phyloP scores from a whole-genome alignment of 805 yeast genomes.

The Saccharomycopsis capsularis region DNA sequence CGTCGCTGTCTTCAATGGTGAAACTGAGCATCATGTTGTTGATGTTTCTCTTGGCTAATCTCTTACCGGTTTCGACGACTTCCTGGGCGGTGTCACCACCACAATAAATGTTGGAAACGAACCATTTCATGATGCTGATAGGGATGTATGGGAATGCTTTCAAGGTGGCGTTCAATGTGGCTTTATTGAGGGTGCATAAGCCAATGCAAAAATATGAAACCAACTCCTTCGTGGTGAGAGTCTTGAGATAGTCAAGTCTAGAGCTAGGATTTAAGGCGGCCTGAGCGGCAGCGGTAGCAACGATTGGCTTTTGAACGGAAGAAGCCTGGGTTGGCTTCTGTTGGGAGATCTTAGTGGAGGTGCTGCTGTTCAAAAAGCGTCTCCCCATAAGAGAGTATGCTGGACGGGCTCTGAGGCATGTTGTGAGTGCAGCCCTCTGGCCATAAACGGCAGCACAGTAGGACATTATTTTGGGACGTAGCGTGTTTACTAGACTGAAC shows the following conservation, averaged over 20 bases:
- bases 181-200: constrained; percentile 56
- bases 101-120: constrained; percentile 79
- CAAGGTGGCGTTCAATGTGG: constrained; percentile 53
- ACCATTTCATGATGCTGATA: constrained; percentile 53
- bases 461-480: no score
- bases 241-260: constrained; percentile 38
- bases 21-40: constrained; percentile 93
- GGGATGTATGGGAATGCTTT: constrained; percentile 72
- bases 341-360: neutral
- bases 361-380: neutral
- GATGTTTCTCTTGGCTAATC: constrained; percentile 66
- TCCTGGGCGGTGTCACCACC: constrained; percentile 79
- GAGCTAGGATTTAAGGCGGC: neutral
- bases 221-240: constrained; percentile 47
- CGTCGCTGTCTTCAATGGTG: constrained; percentile 90
- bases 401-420: neutral
- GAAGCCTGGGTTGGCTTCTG: neutral
- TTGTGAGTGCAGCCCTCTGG: neutral
- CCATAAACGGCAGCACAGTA: neutral
- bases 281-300: neutral
- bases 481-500: no score
- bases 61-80: constrained; percentile 63
- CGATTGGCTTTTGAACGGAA: neutral
- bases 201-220: constrained; percentile 65
- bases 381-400: neutral